A percentile compares a stretch with the other conserved stretches of the same genome.
Evolutionary conservation across 345 rosid species (phyloP).

Genomic region (Eutrema japonicum): DNA sequence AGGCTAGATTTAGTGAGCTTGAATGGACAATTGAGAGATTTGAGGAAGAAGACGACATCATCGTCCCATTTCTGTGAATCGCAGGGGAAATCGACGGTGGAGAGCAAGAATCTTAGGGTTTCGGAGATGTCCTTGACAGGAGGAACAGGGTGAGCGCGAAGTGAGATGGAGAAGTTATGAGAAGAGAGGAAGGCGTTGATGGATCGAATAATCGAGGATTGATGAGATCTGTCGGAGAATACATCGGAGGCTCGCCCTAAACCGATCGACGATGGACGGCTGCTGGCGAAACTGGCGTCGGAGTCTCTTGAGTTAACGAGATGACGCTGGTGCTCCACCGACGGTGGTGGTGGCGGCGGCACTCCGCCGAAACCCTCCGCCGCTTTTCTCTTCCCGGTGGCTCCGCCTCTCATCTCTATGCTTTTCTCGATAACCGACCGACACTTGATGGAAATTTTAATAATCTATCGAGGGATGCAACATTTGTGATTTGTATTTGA

Average conservation of each 20-base stretch:
- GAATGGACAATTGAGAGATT: conserved; percentile 63
- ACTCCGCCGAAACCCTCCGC: conserved; percentile 34
- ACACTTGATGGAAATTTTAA: neutral
- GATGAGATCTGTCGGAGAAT: conserved; percentile 63
- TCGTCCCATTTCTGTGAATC: conserved; percentile 57
- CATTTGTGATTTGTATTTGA: conserved; percentile 22
- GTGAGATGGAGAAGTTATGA: conserved; percentile 51
- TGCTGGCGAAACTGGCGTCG: conserved; percentile 86
- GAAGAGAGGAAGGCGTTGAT: conserved; percentile 71
- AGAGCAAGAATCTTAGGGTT: conserved; percentile 58
- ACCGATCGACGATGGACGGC: conserved; percentile 83
- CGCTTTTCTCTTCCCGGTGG: conserved; percentile 36
- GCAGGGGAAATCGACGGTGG: conserved; percentile 56
- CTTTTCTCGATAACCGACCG: neutral
- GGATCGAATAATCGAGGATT: conserved; percentile 56
- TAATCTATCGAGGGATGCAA: conserved; percentile 1
- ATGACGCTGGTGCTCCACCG: conserved; percentile 40
- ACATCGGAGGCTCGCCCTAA: conserved; percentile 56
- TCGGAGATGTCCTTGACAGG: conserved; percentile 69
- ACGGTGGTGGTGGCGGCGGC: conserved; percentile 38
- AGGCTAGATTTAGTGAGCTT: conserved; percentile 77
- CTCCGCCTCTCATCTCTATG: conserved; percentile 48
- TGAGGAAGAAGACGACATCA: conserved; percentile 60
- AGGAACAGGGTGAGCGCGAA: conserved; percentile 53
- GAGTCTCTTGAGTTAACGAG: conserved; percentile 65